Conservation (phyloP, 2,329 filamentous ascomycete species). For the Sporothrix sp. region DNA sequence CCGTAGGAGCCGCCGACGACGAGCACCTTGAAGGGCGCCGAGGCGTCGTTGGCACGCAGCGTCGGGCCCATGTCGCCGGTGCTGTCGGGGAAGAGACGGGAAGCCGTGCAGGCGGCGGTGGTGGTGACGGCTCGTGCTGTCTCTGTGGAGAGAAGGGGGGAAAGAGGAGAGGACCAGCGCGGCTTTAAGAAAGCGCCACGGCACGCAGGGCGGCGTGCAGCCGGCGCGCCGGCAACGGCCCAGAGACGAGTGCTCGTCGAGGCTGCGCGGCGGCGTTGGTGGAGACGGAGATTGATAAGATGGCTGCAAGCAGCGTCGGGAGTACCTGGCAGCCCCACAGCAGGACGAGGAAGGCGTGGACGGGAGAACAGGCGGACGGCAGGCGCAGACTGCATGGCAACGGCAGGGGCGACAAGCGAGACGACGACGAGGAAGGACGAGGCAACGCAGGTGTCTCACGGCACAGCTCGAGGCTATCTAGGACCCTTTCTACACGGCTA, state of each 20-base stretch:
- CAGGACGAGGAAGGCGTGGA: no score
- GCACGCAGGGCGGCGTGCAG: background rate
- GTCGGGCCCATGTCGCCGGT: constrained; percentile 12
- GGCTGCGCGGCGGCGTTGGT: background rate
- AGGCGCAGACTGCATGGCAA: no score
- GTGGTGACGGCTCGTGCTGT: background rate
- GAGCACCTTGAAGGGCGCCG: constrained; percentile 44
- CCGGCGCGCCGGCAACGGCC: constrained; percentile 1
- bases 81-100: background rate
- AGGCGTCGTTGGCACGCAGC: constrained; percentile 6
- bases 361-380: no score
- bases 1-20: constrained; percentile 63
- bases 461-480: no score
- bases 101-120: background rate
- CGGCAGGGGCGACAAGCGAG: no score
- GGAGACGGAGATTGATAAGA: constrained; percentile 9
- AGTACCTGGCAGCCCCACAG: no score
- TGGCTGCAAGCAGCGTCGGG: constrained; percentile 4
- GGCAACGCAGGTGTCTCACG: no score
- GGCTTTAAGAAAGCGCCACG: constrained; percentile 4
- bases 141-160: background rate
- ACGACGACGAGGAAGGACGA: no score
- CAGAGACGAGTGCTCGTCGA: background rate
- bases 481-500: no score
- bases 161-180: background rate